Evolutionary conservation across 257 asterid genomes (phyloP), one percentile per base, ranked within the genome.

Genomic region (Solanum ossicruentum): DNA sequence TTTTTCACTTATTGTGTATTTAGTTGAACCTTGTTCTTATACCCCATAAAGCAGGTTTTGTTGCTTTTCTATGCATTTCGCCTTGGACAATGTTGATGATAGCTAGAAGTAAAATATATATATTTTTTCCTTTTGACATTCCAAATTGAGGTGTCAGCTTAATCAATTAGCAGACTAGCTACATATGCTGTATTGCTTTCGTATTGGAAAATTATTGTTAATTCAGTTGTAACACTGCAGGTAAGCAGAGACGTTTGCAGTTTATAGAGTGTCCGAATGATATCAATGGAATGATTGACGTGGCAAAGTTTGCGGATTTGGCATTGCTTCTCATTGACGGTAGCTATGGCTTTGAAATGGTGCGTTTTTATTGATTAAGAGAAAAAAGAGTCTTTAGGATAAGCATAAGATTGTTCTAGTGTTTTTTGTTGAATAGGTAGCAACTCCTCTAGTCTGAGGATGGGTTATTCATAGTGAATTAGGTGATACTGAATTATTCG

Each of bases 291-390:
- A 97, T 97, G 99, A 97, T 97, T 84, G 99, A 97, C 90, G 96
- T 96, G 90, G 99, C 98, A 21, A 97, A 95, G 87, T 84, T 91
- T 87, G 98, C 98, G 86, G 98, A 97, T 91, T 88, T 97, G 58
- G 98, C 98, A 78, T 91, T 97, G 90, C 98, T 97, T 65, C 97
- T 97, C 75, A 94, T 97, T 85, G 99, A 97, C 80, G 98, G 98
- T 86, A 95, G 98, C 92, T 97, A 95, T 92, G 99, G 99, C 39
- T 97, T 97, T 91, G 99, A 97, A 90, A 95, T 97, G 98, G 99
- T 97, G 88, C 90, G 93, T 20, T 71, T 85, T 85, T 63, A 21
- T 80, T 55, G 17, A 20, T 49, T 12, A 26, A 51, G 82, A 16
- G 41, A 15, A 49, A 77, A 77, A 16, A 51, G 21, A 26, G 26